Evolutionary conservation across 140 eudicot genomes (phyloP).

Genomic region (Oenanthe javanica): DNA sequence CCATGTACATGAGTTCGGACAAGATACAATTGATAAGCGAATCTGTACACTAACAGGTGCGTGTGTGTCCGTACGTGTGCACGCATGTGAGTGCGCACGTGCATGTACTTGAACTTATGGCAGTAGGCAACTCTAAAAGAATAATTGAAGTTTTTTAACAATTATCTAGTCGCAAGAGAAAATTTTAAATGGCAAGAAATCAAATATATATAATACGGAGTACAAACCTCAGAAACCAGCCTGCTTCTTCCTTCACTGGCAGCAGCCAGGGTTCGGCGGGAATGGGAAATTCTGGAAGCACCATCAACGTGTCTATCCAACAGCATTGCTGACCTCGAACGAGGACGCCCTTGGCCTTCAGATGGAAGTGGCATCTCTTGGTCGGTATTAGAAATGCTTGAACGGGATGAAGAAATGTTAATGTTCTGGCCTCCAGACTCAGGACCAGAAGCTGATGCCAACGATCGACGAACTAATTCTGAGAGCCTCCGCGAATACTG

Average conservation of each 20-base stretch:
- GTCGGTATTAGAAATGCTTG: conserved; percentile 26
- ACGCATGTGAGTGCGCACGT: no score
- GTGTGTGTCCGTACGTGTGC: not conserved
- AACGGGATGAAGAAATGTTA: conserved; percentile 19
- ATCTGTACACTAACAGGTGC: not conserved
- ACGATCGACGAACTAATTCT: conserved; percentile 48
- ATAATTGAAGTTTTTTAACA: not conserved
- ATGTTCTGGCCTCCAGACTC: conserved; percentile 37
- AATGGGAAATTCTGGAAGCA: conserved; percentile 44
- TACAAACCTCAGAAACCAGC: conserved; percentile 68
- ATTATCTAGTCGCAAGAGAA: not conserved
- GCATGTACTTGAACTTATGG: not conserved
- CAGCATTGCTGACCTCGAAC: conserved; percentile 36
- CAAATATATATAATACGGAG: not conserved
- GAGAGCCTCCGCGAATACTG: conserved; percentile 61
- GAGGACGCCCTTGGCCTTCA: conserved; percentile 37
- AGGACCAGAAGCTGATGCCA: conserved; percentile 36
- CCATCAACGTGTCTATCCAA: conserved; percentile 53
- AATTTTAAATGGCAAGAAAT: not conserved
- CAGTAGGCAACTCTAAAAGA: not conserved
- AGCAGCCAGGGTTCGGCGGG: conserved; percentile 51
- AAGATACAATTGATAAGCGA: not conserved
- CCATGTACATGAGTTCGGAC: not conserved
- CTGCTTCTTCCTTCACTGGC: conserved; percentile 80
- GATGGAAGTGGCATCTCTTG: conserved; percentile 41